Conservation (phyloP, 1,284 basidiomycete genomes). For the Sporisorium iseilematis-ciliati region DNA sequence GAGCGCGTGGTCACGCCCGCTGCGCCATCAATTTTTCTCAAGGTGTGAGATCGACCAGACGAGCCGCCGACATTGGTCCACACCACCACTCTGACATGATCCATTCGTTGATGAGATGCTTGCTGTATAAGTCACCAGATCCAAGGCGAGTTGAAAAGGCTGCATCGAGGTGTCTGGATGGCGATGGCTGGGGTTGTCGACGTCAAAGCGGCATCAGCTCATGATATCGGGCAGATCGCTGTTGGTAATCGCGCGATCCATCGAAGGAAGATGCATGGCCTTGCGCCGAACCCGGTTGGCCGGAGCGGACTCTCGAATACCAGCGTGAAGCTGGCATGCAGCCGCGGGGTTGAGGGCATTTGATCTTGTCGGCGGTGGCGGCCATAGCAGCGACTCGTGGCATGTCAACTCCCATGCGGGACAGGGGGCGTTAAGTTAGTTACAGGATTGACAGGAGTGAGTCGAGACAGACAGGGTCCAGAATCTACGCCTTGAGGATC, state of each 20-base stretch:
- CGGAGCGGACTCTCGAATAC: too few species aligned
- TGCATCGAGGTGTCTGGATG: background rate
- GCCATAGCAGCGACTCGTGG: background rate
- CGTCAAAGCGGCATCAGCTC: background rate
- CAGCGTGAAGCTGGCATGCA: too few species aligned
- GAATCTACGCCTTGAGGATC: slow-evolving; percentile 19
- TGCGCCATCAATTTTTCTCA: background rate
- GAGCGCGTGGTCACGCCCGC: slow-evolving; percentile 12
- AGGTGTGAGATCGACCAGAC: background rate
- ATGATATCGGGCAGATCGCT: background rate
- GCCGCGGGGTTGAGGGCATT: too few species aligned
- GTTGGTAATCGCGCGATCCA: background rate
- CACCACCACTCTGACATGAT: too few species aligned
- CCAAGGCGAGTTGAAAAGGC: background rate
- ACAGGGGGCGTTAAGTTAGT: background rate
- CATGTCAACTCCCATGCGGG: background rate
- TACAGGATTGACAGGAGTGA: background rate
- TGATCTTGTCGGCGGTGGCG: background rate
- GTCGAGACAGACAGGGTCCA: slow-evolving; percentile 11
- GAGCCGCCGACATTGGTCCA: background rate
- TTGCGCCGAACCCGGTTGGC: too few species aligned
- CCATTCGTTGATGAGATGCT: background rate
- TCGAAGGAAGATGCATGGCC: background rate
- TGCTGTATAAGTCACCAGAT: too few species aligned
- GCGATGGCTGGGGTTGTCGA: background rate